Evolutionary conservation across 2,329 filamentous ascomycete species (phyloP), one percentile per base, ranked within the genome.

Genomic region (Calonectria pteridis): DNA sequence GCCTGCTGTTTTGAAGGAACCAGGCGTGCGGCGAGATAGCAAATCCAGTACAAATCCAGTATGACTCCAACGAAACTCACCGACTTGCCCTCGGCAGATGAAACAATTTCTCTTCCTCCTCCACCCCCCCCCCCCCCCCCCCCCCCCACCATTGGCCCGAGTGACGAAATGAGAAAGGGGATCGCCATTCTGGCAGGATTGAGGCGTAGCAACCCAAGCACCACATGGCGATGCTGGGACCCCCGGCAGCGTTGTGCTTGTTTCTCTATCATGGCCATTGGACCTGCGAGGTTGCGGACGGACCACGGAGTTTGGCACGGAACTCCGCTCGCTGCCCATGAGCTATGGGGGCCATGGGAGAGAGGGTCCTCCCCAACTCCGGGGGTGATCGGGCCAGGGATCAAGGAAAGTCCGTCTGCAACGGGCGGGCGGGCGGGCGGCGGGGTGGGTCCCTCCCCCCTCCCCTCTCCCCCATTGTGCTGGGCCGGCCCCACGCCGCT

Each of bases 131-230:
- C 50, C 2, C 50, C 50, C 4, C 50, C 26, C 6, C 14, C 16
- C 1, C 50, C 28, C n/a, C n/a, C n/a, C n/a, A n/a, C n/a, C 51
- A 70, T 70, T 70, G 62, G 67, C 33, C 51, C 20, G 40, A 18
- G 10, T n/a, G 53, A 50, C 35, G 58, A 73, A 62, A 73, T 73
- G 71, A 73, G 43, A 67, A 66, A 55, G 64, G 49, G 55, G 68
- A 40, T 67, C 64, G 46, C 29, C 46, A 14, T 33, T 49, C 31
- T 62, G 58, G 58, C 33, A 43, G 33, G 58, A 62, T 67, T 53
- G 62, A 11, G 62, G 62, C 62, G 62, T 33, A 50, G 40, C 16
- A 43, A 33, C 35, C 26, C 33, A 55, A 59, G 55, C 55, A 69
- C 67, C 33, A 67, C 64, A 51, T 49, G 49, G 65, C 50, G 28